Conservation (phyloP, 139 green algal species). For the Auxenochlorella pyrenoidosa region DNA sequence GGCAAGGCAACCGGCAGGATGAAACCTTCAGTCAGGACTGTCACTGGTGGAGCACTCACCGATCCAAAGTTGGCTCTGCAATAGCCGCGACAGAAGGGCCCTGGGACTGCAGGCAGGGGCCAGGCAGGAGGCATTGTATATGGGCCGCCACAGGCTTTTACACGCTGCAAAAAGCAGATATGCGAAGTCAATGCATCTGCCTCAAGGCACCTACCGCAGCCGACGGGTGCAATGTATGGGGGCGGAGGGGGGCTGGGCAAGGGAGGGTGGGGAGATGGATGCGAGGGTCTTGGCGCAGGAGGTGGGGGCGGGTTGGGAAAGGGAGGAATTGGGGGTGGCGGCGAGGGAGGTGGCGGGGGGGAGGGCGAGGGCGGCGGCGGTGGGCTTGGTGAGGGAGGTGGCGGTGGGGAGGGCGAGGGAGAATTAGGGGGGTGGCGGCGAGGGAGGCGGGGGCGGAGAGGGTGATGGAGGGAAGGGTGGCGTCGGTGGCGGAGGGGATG, state of each 20-base stretch:
- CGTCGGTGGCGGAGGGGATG: not conserved
- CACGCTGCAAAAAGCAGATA: no score
- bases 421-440: not conserved
- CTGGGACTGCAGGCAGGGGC: no score
- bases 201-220: not conserved
- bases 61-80: no score
- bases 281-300: not conserved
- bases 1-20: no score
- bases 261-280: not conserved
- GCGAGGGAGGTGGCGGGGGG: not conserved
- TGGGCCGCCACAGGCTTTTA: no score
- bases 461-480: not conserved
- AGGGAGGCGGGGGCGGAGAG: not conserved
- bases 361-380: not conserved
- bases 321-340: not conserved
- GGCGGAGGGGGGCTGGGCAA: no score
- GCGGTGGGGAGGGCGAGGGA: not conserved
- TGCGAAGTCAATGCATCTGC: no score
- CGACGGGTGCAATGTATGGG: not conserved
- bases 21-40: no score
- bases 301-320: not conserved
- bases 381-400: not conserved
- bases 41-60: no score
- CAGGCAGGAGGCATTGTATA: no score
- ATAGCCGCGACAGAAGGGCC: no score